phyloP scores from a whole-genome alignment of 345 rosid species.

The Leavenworthia alabamica region DNA sequence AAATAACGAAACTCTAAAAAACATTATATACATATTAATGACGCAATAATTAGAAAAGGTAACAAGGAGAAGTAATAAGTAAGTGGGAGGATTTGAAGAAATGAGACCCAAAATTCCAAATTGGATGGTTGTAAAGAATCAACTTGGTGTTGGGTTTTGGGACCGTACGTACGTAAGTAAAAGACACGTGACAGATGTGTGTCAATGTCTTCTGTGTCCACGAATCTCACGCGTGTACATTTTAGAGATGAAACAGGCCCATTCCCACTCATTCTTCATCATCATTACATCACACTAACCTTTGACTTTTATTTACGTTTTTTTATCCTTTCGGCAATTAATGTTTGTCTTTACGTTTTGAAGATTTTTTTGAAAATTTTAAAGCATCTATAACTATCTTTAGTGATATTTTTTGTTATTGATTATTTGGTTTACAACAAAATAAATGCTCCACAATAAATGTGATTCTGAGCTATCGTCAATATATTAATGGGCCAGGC shows the following conservation, averaged over 20 bases:
- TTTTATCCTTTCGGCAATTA: neutral
- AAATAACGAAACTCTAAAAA: neutral
- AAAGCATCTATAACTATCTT: neutral
- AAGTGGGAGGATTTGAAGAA: neutral
- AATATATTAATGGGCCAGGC: too few relatives aligned
- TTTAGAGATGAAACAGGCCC: conserved; percentile 23
- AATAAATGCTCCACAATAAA: too few relatives aligned
- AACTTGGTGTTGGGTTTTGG: conserved; percentile 26
- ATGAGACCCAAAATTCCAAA: conserved; percentile 24
- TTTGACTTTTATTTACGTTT: conserved; percentile 16
- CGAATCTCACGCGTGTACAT: conserved; percentile 32
- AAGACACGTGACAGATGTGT: conserved; percentile 12
- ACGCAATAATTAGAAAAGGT: conserved; percentile 12
- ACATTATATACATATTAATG: neutral
- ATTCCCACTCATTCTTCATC: conserved; percentile 19
- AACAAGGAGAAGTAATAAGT: neutral
- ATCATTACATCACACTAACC: conserved; percentile 23
- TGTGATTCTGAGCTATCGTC: too few relatives aligned
- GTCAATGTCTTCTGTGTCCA: conserved; percentile 25
- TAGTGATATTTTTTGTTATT: too few relatives aligned
- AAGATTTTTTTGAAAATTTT: neutral
- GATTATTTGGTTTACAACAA: too few relatives aligned
- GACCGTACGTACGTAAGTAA: neutral
- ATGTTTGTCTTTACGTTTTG: neutral
- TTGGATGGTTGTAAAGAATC: conserved; percentile 24